A percentile compares a stretch with the other conserved stretches of the same genome.
phyloP scores from a whole-genome alignment of 208 protist genomes.

The Leishmania mexicana region DNA sequence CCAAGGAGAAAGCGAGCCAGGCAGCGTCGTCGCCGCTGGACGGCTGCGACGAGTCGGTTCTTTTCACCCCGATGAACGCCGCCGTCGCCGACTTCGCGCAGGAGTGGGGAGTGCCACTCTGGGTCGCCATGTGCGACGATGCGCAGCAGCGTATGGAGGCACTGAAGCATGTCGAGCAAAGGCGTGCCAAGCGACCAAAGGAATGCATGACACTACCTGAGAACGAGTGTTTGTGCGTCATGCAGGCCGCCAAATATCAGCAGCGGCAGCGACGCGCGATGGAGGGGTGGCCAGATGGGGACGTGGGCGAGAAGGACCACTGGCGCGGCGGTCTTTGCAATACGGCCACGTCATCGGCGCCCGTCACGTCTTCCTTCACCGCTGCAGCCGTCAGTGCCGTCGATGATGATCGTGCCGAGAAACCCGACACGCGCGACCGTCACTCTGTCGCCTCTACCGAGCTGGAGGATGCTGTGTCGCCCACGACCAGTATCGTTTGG shows the following conservation, averaged over 20 bases:
- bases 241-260: not conserved
- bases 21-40: not conserved
- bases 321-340: not conserved
- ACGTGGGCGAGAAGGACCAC: not conserved
- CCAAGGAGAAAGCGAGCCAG: not conserved
- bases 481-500: conserved; percentile 13
- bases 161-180: not conserved
- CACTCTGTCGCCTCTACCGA: conserved; percentile 25
- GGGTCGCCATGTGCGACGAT: conserved; percentile 57
- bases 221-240: not conserved
- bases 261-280: not conserved
- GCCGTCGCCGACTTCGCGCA: conserved; percentile 42
- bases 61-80: conserved; percentile 20
- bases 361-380: not conserved
- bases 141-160: conserved; percentile 22
- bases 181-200: not conserved
- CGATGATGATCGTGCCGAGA: not conserved
- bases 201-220: not conserved
- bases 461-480: conserved; percentile 21
- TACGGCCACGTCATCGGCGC: not conserved
- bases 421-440: conserved; percentile 1
- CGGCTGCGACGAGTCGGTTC: conserved; percentile 8
- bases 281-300: not conserved
- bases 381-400: not conserved
- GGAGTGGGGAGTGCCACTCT: conserved; percentile 68